phyloP scores from a whole-genome alignment of 1,139 yeast species.

The Protomyces inouyei region DNA sequence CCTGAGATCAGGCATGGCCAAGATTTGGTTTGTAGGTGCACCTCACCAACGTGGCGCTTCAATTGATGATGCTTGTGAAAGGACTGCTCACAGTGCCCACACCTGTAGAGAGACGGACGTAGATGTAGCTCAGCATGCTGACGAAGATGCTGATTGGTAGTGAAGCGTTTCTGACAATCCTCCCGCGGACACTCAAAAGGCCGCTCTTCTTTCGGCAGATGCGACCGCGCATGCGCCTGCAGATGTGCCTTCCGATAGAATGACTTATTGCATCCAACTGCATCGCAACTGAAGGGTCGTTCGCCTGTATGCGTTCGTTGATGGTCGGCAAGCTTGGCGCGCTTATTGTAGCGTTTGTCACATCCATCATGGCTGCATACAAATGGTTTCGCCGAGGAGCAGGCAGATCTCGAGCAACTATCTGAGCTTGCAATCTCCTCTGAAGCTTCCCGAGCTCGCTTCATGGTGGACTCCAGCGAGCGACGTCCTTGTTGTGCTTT shows the following conservation, averaged over 20 bases:
- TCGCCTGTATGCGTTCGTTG: constrained; percentile 70
- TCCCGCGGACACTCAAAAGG: constrained; percentile 61
- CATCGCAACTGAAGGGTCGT: constrained; percentile 64
- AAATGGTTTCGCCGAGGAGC: background rate
- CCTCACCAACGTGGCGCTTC: constrained; percentile 62
- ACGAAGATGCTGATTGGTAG: constrained; percentile 71
- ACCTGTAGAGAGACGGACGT: constrained; percentile 38
- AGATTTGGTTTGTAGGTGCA: constrained; percentile 45
- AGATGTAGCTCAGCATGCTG: constrained; percentile 52
- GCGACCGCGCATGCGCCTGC: constrained; percentile 58
- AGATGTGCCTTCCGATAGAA: constrained; percentile 77
- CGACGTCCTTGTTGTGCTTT: background rate
- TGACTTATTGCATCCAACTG: constrained; percentile 53
- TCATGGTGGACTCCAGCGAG: background rate
- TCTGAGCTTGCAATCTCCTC: background rate
- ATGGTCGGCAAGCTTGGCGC: constrained; percentile 80
- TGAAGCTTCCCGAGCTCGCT: background rate
- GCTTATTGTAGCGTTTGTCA: constrained; percentile 69
- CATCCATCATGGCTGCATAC: constrained; percentile 46
- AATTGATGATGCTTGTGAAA: constrained; percentile 77
- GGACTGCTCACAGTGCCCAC: constrained; percentile 54
- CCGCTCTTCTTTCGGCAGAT: constrained; percentile 47
- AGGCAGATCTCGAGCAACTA: background rate
- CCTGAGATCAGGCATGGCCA: constrained; percentile 38
- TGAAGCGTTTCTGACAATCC: constrained; percentile 77